Evolutionary conservation across 2,329 filamentous ascomycete genomes (phyloP), one percentile per base, ranked within the genome.

Genomic region (Botryotinia calthae): DNA sequence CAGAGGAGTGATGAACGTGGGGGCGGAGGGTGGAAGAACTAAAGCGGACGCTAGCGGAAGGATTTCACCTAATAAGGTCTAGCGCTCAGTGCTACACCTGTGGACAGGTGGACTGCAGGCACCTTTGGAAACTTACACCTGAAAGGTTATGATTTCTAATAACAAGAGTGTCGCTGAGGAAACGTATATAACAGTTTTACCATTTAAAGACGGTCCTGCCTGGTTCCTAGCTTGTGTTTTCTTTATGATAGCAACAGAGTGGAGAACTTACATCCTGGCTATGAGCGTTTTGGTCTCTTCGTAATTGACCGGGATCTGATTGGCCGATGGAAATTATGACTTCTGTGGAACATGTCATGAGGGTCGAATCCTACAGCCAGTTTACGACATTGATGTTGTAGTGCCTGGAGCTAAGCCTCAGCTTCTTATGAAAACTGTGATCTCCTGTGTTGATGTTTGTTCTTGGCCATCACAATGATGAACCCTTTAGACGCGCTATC

Each of bases 401-500:
- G 22, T 34, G 6, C n/a, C 12, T n/a, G 16, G 1, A 18, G 28
- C 63, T 18, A 31, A 37, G 6, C 25, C 28, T 31, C 20, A 48
- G 28, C 28, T 25, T 48, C 20, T 18, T 37, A 25, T 65, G 14
- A 65, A 2, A 65, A 34, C 34, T 34, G 34, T 34, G 34, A 34
- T 34, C 34, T 34, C 4, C 34, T 34, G 34, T 34, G 34, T 34
- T 0, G 25, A 16, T 5, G 9, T 20, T 56, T 70, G n/a, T 31
- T 28, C 20, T 51, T 22, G 18, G 2, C 51, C 31, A 16, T 28
- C 31, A 70, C 14, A 2, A 59, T 70, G 58, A 56, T 46, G 74
- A 73, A 73, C 8, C 64, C 74, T 20, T 46, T 75, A 25, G 44
- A 69, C n/a, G 66, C 65, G 7, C 44, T 74, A 20, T 63, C 68